Evolutionary conservation across 768 basidiomycete species (phyloP), one percentile per base, ranked within the genome.

Genomic region (Boletus tylopilopsis): DNA sequence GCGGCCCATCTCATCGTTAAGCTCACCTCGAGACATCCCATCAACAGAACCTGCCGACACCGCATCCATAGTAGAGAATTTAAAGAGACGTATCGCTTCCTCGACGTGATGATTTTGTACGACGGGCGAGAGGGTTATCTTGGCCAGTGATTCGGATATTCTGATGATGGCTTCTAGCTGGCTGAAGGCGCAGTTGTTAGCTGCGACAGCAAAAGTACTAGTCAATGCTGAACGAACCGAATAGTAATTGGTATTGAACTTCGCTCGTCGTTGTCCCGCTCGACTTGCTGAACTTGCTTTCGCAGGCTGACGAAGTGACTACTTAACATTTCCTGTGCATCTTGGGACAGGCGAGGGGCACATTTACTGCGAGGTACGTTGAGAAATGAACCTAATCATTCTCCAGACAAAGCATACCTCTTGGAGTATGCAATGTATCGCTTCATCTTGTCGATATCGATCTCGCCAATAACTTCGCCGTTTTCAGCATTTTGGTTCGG

Each of bases 81-180:
- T 98, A 84, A 99, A 99, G 35, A 99, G 71, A 10, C 96, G 87
- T 59, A 98, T 97, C 6, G 96, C 90, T 68, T 99, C 96, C 68
- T 97, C 94, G 21, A 98, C 95, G 59, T 99, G 94, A 64, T 94
- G 87, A 41, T 86, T 87, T 60, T 86, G 84, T 4, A 98, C 96
- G 4, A 84, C 78, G 0, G 91, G 77, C 0, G 88, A 86, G 15
- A 99, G 76, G 4, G 93, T 93, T 71, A 97, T 80, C 64, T 98
- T 99, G 12, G 95, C 94, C 18, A 97, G 75, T 3, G 95, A 87
- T 67, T 99, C 96, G 2, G 96, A 98, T 64, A 98, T 98, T 30
- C 96, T 94, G 64, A 98, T 94, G 64, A 99, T 94, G 34, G 96
- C 96, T 73, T 99, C 96, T 5, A 99, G 78, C 84, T 99, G 96